Percentiles rank a stretch among this genome's conserved stretches.
Evolutionary conservation across 2,329 filamentous ascomycete species (phyloP).

Genomic region (Fusarium sp.): DNA sequence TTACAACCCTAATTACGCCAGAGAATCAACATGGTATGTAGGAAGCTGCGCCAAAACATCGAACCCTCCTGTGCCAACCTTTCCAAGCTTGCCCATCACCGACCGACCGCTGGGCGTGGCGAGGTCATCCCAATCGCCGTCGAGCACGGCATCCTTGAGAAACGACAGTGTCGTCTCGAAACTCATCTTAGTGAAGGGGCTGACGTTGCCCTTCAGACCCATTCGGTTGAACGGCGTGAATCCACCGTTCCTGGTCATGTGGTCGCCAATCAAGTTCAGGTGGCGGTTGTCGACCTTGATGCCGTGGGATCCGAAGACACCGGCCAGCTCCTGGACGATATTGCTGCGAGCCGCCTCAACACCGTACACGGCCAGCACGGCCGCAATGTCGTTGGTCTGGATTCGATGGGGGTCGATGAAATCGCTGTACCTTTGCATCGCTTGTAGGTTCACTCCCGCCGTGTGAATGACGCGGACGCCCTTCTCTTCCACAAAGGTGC

Average conservation of each 20-base stretch:
- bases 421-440: constrained; percentile 89
- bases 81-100: constrained; percentile 85
- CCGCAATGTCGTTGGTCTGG: constrained; percentile 91
- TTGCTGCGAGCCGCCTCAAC: constrained; percentile 91
- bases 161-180: constrained; percentile 98
- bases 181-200: constrained; percentile 98
- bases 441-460: constrained; percentile 86
- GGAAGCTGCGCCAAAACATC: constrained; percentile 80
- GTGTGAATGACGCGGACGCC: constrained; percentile 75
- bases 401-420: constrained; percentile 88
- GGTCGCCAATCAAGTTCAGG: constrained; percentile 94
- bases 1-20: constrained; percentile 43
- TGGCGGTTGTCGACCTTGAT: constrained; percentile 94
- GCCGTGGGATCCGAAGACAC: constrained; percentile 89
- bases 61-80: constrained; percentile 90
- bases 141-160: constrained; percentile 90
- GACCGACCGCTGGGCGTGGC: constrained; percentile 87
- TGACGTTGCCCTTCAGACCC: constrained; percentile 85
- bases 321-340: constrained; percentile 87
- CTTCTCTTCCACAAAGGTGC: constrained; percentile 72
- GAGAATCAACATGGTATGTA: constrained; percentile 57
- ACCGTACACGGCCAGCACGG: constrained; percentile 87
- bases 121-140: constrained; percentile 91
- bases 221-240: constrained; percentile 95
- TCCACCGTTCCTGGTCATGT: constrained; percentile 93